Conservation (phyloP, 192 early-diverging fungal species). For the Entophlyctis luteolus region DNA sequence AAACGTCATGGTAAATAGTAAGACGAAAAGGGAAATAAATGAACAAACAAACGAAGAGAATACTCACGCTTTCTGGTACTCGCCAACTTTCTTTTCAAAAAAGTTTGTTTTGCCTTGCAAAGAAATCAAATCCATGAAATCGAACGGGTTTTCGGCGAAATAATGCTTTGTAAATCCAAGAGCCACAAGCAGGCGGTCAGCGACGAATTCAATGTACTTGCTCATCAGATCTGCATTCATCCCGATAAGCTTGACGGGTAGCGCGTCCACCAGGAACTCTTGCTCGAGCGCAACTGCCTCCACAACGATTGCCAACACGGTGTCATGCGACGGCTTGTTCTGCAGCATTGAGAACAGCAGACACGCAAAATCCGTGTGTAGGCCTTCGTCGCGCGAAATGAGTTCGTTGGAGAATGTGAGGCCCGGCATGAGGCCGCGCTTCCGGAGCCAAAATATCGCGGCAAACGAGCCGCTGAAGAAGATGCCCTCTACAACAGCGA, state of each 20-base stretch:
- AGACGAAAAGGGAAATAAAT: constrained; percentile 33
- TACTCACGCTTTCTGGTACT: constrained; percentile 94
- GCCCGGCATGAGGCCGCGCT: constrained; percentile 97
- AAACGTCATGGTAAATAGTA: background rate
- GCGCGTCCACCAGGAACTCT: constrained; percentile 89
- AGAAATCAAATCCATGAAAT: constrained; percentile 98
- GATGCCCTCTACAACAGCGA: constrained; percentile 97
- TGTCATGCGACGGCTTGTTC: constrained; percentile 64
- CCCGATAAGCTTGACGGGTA: constrained; percentile 90
- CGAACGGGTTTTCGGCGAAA: constrained; percentile 87
- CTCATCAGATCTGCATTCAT: constrained; percentile 95
- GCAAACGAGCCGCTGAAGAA: constrained; percentile 98
- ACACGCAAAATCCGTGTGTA: constrained; percentile 98
- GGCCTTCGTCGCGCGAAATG: constrained; percentile 94
- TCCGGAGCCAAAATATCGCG: constrained; percentile 99
- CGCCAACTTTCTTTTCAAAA: constrained; percentile 94
- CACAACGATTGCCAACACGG: constrained; percentile 64
- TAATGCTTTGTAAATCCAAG: constrained; percentile 84
- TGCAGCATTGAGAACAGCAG: constrained; percentile 80
- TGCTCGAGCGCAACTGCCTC: constrained; percentile 96
- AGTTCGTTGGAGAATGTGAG: constrained; percentile 97
- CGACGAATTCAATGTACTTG: constrained; percentile 98
- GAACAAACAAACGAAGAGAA: too few species aligned
- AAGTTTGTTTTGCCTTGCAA: constrained; percentile 99
- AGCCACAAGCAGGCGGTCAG: constrained; percentile 86